A percentile compares a stretch with the other conserved stretches of the same genome.
These are phyloP conservation scores for Aspergillus transmontanensis DNA, from an alignment of 2,329 filamentous ascomycete genomes.

Conservation along the genomic window DNA sequence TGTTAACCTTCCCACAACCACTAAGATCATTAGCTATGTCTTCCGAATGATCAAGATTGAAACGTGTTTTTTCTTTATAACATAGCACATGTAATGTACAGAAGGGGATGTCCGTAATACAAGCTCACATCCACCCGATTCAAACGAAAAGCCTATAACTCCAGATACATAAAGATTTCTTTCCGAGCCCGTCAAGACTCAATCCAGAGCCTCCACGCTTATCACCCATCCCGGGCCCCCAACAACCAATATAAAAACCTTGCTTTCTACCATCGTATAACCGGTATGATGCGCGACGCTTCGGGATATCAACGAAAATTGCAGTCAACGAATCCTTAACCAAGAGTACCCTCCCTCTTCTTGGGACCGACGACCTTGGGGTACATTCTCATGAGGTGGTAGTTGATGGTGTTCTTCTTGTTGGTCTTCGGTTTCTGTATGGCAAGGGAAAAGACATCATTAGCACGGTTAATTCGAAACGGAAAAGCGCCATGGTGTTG, in stretches of 20 bases:
- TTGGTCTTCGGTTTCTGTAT: constrained; percentile 56
- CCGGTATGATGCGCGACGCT: constrained; percentile 5
- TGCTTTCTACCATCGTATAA: background rate
- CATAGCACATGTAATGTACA: constrained; percentile 28
- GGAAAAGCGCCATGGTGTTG: background rate
- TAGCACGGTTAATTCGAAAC: constrained; percentile 3
- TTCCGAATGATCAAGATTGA: background rate
- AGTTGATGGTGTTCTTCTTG: constrained; percentile 84
- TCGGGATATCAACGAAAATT: constrained; percentile 6
- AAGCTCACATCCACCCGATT: constrained; percentile 10
- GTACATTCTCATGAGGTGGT: constrained; percentile 79
- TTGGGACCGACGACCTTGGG: constrained; percentile 71
- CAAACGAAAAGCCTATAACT: constrained; percentile 16
- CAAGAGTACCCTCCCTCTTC: constrained; percentile 60
- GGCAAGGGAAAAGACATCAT: constrained; percentile 9
- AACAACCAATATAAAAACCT: background rate
- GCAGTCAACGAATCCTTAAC: constrained; percentile 24
- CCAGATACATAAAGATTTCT: constrained; percentile 11
- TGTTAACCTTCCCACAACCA: background rate
- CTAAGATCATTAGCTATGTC: background rate
- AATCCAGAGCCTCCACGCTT: constrained; percentile 9
- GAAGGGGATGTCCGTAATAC: constrained; percentile 13
- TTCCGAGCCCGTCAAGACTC: background rate
- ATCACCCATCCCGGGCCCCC: background rate
- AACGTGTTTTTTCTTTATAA: background rate